Evolutionary conservation across 1,284 basidiomycete species (phyloP), one percentile per base, ranked within the genome.

Genomic region (Kalmanozyma brasiliensis): DNA sequence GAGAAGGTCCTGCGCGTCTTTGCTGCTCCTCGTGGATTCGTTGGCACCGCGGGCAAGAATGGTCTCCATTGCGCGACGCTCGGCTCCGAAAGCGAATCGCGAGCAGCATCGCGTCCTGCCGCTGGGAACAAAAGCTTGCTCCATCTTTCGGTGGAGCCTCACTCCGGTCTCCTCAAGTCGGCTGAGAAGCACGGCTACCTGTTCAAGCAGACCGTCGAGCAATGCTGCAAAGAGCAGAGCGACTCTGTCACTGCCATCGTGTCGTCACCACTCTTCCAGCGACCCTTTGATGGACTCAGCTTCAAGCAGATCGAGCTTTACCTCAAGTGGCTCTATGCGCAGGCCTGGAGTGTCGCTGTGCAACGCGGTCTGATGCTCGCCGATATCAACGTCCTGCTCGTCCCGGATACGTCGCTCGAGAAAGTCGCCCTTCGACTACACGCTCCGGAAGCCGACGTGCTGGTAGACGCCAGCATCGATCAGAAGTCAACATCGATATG

Each of bases 1-100:
- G 80, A 82, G 43, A 82, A 82, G 60, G 73, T 82, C n/a, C 51
- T 80, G 42, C 71, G 80, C 13, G 66, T 79, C 29, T 82, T 82
- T 61, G 55, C 64, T 20, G 77, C 79, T 22, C 76, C 80, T 10
- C 60, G 61, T 7, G 55, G 64, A 4, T 82, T 82, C 40, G 69
- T 82, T 9, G 67, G 77, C 1, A 73, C 70, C 11, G 71, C 47
- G 5, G 63, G 68, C 22, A 49, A 36, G 23, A 49, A 45, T 4
- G 68, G 68, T 17, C 63, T 71, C n/a, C 8, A 44, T 10, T 71
- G 58, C 37, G 68, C 68, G 8, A 45, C 40, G 11, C 51, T 71
- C 1, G 68, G 62, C 17, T 52, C 67, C 9, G 67, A 70, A 35
- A 37, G 52, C 2, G 67, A 70, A 22, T 70, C 67, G 4, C 52